These are phyloP conservation scores for Voacanga thouarsii DNA, from an alignment of 257 asterid species.

Conservation along the genomic window DNA sequence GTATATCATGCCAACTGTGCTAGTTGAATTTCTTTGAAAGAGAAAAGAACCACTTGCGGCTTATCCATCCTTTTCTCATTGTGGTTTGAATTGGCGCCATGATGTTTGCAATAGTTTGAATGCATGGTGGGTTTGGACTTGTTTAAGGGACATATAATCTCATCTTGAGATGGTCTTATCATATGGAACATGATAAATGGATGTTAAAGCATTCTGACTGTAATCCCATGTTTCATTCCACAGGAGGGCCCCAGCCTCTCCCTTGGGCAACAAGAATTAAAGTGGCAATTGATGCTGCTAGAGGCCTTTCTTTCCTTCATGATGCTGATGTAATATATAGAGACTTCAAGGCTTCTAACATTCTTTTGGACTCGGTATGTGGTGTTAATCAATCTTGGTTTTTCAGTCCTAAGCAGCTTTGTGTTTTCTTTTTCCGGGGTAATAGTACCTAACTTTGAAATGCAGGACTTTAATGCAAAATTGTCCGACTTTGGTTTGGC, in stretches of 20 bases:
- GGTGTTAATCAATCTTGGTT: not conserved
- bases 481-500: conserved; percentile 92
- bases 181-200: not conserved
- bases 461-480: conserved; percentile 88
- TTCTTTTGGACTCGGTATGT: conserved; percentile 80
- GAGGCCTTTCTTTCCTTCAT: conserved; percentile 86
- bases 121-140: too few relatives aligned
- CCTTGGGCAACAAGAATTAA: conserved; percentile 87
- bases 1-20: not conserved
- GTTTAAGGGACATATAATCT: not conserved
- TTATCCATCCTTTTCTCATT: not conserved
- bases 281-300: conserved; percentile 90
- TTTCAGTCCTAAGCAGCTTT: not conserved
- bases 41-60: not conserved
- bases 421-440: not conserved
- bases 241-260: conserved; percentile 88
- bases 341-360: conserved; percentile 89
- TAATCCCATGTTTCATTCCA: conserved; percentile 18
- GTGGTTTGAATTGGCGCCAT: not conserved
- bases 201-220: conserved; percentile 8
- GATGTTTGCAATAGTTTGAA: not conserved
- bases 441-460: not conserved
- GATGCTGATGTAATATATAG: conserved; percentile 84
- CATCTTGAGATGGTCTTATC: not conserved
- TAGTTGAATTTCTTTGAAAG: not conserved